Evolutionary conservation across 2,329 filamentous ascomycete genomes (phyloP).

Genomic region (Nemania sp.): DNA sequence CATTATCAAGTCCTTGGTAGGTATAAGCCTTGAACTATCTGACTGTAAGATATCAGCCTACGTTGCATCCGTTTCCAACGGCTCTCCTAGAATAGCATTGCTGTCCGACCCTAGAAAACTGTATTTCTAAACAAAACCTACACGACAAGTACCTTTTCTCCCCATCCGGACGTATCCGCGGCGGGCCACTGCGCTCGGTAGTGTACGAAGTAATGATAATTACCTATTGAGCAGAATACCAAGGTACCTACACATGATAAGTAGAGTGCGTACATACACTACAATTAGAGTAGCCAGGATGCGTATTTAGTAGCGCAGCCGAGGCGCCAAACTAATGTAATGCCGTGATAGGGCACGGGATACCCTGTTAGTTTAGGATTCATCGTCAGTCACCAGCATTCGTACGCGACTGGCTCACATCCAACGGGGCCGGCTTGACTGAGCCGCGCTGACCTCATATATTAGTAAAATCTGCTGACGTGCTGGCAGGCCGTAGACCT

Average conservation of each 20-base stretch:
- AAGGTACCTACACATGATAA: too few relatives aligned
- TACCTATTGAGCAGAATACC: too few relatives aligned
- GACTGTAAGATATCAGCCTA: not conserved
- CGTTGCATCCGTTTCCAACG: slow-evolving; percentile 3
- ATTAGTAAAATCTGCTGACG: slow-evolving; percentile 2
- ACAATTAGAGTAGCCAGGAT: not conserved
- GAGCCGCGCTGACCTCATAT: not conserved
- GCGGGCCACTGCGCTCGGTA: not conserved
- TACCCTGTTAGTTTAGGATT: not conserved
- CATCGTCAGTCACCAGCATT: not conserved
- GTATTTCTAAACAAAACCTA: not conserved
- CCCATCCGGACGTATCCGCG: too few relatives aligned
- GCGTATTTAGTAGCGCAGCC: not conserved
- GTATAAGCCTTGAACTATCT: not conserved
- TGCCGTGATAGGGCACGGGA: not conserved
- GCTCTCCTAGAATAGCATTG: slow-evolving; percentile 11
- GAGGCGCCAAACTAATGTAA: slow-evolving; percentile 3
- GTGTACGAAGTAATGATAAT: too few relatives aligned
- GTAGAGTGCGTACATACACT: too few relatives aligned
- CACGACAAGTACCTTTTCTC: too few relatives aligned
- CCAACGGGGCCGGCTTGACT: too few relatives aligned
- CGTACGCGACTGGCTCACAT: too few relatives aligned
- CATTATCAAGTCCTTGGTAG: not conserved
- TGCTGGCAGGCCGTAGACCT: not conserved
- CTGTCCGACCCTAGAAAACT: not conserved